Percentiles rank a stretch among this genome's conserved stretches.
Conservation (phyloP, 345 rosid genomes). For the Arabis alpina region DNA sequence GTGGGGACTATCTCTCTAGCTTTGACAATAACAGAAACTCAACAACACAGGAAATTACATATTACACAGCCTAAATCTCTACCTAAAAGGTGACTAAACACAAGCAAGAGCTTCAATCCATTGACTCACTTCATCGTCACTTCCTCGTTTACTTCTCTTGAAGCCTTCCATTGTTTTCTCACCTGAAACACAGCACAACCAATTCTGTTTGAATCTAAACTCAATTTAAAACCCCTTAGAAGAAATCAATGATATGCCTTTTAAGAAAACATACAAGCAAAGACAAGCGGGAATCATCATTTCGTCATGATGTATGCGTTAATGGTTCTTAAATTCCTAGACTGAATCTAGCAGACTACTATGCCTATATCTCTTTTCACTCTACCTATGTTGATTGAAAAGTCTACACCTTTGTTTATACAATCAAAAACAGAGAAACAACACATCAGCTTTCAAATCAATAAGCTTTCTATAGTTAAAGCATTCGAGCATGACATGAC, state of each 20-base stretch:
- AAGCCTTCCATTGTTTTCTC: conserved; percentile 20
- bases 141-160: conserved; percentile 29
- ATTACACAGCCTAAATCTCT: conserved; percentile 39
- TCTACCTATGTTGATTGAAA: background rate
- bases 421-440: background rate
- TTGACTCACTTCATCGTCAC: too few relatives aligned
- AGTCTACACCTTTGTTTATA: too few relatives aligned
- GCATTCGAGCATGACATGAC: conserved; percentile 1
- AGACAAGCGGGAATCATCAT: background rate
- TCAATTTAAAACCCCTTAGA: background rate
- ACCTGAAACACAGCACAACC: conserved; percentile 24
- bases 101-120: conserved; percentile 11
- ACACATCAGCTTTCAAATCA: conserved; percentile 12
- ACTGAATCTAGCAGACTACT: background rate
- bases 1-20: conserved; percentile 21
- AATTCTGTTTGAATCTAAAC: background rate
- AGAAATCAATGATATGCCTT: background rate
- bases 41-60: conserved; percentile 21
- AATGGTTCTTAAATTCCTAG: background rate
- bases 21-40: conserved; percentile 18
- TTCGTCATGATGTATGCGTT: background rate
- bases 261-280: background rate
- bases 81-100: conserved; percentile 21
- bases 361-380: background rate
- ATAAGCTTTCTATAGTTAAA: background rate